phyloP scores from a whole-genome alignment of 495 filamentous ascomycete species.

The Aspergillus indologenus region DNA sequence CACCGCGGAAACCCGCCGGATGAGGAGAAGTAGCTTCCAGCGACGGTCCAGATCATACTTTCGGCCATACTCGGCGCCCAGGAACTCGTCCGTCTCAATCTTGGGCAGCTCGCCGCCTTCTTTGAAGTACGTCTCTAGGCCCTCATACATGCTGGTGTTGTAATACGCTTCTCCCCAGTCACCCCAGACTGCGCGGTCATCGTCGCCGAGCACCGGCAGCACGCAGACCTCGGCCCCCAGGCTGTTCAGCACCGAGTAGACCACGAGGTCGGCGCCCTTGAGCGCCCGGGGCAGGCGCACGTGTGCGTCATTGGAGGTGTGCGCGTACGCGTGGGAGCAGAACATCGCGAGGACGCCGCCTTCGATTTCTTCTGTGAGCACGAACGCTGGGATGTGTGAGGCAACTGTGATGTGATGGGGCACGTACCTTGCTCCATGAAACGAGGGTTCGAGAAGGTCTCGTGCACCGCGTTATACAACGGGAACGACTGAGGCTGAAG shows the following conservation, averaged over 20 bases:
- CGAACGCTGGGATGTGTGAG: no score
- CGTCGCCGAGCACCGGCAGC: slow-evolving; percentile 15
- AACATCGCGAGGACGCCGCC: slow-evolving; percentile 17
- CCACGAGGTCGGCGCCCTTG: slow-evolving; percentile 24
- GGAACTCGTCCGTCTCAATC: background rate
- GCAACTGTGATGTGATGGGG: background rate
- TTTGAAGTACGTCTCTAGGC: background rate
- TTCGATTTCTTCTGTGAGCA: background rate
- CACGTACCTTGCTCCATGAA: slow-evolving; percentile 13
- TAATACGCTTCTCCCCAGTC: no score
- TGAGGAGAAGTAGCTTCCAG: slow-evolving; percentile 16
- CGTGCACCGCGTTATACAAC: background rate
- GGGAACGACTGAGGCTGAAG: slow-evolving; percentile 10
- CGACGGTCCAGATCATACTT: slow-evolving; percentile 11
- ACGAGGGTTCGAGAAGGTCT: background rate
- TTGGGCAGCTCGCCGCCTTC: background rate
- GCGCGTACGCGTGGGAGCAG: slow-evolving; percentile 19
- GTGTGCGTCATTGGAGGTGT: slow-evolving; percentile 41
- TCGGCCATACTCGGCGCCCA: background rate
- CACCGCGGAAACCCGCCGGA: slow-evolving; percentile 1
- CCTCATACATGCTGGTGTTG: no score
- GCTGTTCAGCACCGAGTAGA: slow-evolving; percentile 24
- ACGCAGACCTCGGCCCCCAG: slow-evolving; percentile 19
- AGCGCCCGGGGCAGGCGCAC: slow-evolving; percentile 57
- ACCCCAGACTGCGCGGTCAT: background rate